Conservation (phyloP, 2,329 filamentous ascomycete species). For the Fusarium austroafricanum region DNA sequence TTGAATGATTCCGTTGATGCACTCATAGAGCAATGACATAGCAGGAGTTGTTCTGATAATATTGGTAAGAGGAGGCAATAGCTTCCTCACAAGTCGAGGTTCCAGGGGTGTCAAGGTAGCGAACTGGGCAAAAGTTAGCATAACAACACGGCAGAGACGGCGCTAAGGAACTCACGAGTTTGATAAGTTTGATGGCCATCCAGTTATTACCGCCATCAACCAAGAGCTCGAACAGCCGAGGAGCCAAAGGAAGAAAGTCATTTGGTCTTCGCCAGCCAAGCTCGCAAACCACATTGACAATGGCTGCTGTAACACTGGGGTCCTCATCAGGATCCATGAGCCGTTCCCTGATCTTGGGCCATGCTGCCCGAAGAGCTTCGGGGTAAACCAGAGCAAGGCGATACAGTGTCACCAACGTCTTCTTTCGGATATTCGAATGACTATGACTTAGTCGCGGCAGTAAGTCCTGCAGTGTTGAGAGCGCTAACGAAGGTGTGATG, state of each 20-base stretch:
- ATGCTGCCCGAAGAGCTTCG: conserved; percentile 89
- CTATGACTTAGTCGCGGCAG: conserved; percentile 89
- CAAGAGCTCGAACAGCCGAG: conserved; percentile 89
- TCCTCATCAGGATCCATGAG: conserved; percentile 92
- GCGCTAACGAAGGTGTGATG: conserved; percentile 90
- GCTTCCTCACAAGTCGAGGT: conserved; percentile 88
- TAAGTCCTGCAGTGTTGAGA: conserved; percentile 88
- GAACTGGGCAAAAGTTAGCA: conserved; percentile 70
- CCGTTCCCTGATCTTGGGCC: conserved; percentile 97
- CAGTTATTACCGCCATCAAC: conserved; percentile 96
- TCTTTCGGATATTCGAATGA: conserved; percentile 88
- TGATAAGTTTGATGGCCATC: conserved; percentile 99
- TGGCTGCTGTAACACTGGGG: conserved; percentile 91
- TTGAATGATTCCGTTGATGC: conserved; percentile 98
- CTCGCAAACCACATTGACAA: conserved; percentile 97
- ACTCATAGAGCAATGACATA: conserved; percentile 98
- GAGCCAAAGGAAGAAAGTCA: conserved; percentile 92
- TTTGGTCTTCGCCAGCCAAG: conserved; percentile 92
- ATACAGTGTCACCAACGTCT: conserved; percentile 95
- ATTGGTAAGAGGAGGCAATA: conserved; percentile 89
- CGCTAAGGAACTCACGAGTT: conserved; percentile 71
- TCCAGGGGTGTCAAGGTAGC: conserved; percentile 93
- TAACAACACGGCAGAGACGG: background rate
- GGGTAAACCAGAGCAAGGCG: conserved; percentile 95
- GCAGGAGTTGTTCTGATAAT: conserved; percentile 95